Conservation (phyloP, 495 filamentous ascomycete genomes). For the Hyaloscypha variabilis region DNA sequence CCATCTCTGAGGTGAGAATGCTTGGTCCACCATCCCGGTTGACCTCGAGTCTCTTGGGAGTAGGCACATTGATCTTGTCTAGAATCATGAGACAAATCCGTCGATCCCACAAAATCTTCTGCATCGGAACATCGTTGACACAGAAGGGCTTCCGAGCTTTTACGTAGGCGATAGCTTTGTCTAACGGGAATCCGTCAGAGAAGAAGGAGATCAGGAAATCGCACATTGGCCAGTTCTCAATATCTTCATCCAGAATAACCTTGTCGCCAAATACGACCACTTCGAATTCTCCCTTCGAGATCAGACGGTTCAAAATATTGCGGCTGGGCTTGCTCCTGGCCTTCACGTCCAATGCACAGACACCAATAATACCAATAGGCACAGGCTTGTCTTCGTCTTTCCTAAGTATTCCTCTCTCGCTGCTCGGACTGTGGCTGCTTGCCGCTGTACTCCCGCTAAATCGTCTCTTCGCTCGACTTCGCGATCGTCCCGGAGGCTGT, state of each 20-base stretch:
- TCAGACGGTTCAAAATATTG: conserved; percentile 90
- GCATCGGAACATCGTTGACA: conserved; percentile 97
- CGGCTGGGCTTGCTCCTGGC: conserved; percentile 94
- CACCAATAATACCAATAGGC: conserved; percentile 71
- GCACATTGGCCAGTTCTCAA: conserved; percentile 76
- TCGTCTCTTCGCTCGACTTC: conserved; percentile 72
- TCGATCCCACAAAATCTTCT: conserved; percentile 96
- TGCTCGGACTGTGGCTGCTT: conserved; percentile 69
- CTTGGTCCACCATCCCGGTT: conserved; percentile 91
- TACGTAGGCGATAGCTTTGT: conserved; percentile 95
- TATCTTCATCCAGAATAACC: conserved; percentile 89
- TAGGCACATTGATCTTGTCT: conserved; percentile 85
- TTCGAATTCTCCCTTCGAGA: conserved; percentile 90
- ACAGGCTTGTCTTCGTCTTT: conserved; percentile 56
- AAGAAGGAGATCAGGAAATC: conserved; percentile 98
- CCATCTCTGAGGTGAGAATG: conserved; percentile 73
- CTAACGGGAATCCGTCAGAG: conserved; percentile 93
- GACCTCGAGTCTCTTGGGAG: conserved; percentile 87
- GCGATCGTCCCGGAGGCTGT: conserved; percentile 49
- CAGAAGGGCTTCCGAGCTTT: conserved; percentile 91
- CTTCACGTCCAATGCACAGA: conserved; percentile 95
- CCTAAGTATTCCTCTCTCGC: conserved; percentile 48
- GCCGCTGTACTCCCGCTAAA: conserved; percentile 76
- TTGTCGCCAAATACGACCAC: conserved; percentile 98
- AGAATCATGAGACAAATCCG: conserved; percentile 85